Conservation (phyloP, 2,329 filamentous ascomycete genomes). For the Sporothrix inflata region DNA sequence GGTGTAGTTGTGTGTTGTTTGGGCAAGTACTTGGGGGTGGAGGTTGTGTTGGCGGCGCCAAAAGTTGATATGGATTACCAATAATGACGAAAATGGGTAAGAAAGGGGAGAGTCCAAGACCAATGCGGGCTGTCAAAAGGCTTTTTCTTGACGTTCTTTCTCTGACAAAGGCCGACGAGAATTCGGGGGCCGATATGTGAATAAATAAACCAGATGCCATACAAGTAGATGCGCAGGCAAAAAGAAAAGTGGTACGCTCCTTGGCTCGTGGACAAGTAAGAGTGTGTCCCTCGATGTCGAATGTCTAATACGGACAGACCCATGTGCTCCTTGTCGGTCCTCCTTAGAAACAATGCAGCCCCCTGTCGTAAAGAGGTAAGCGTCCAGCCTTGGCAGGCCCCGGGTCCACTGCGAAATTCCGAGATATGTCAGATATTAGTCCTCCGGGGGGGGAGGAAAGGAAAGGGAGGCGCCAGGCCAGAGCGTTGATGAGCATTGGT, state of each 20-base stretch:
- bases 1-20: too few species aligned
- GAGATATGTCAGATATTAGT: slow-evolving; percentile 1
- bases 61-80: background rate
- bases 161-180: background rate
- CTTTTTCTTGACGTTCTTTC: too few species aligned
- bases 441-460: background rate
- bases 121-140: too few species aligned
- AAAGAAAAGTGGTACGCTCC: background rate
- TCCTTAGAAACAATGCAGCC: background rate
- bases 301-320: background rate
- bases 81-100: background rate
- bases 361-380: background rate
- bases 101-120: background rate
- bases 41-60: background rate
- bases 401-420: background rate
- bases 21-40: too few species aligned
- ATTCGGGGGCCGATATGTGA: background rate
- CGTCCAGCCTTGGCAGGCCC: background rate
- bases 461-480: background rate
- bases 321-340: background rate
- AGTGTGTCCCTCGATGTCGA: background rate
- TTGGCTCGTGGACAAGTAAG: background rate
- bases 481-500: background rate
- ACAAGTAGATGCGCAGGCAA: background rate
- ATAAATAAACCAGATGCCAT: background rate